Base-by-base conservation (phyloP, 192 early-diverging fungal genomes). In the Coemansia sp. region DNA sequence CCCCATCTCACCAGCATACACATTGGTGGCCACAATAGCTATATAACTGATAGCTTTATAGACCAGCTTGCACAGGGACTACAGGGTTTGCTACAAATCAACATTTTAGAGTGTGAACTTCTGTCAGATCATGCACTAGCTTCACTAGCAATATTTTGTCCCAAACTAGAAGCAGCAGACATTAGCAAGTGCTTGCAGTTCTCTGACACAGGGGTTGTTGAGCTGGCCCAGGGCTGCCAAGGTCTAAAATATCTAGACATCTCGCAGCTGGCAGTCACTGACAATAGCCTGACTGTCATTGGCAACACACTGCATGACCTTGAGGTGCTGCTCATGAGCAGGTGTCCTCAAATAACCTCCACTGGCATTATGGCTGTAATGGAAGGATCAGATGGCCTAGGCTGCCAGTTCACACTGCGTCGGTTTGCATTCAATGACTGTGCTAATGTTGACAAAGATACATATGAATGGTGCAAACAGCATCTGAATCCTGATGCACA, bases 381-480 rank as follows among this genome's bases (percentile, higher is more conserved):
- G 21, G 59, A 58, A 2, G 62, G 61, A 10, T 48, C 66, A 3
- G 59, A 62, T 35, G 70, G 66, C 9, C 63, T 69, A 21, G 71
- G 76, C 14, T 79, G 76, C 55, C 5, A 57, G 66, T 60, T 65
- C 41, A 78, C 70, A 8, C 66, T 78, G 25, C 56, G 22, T 1
- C 35, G 62, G 8, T 29, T 78, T 14, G 69, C 70, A 48, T 66
- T 78, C 54, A 47, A 50, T 19, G 57, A 62, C 27, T 69, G 70
- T 23, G 9, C 32, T 7, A 53, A 45, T 0, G 45, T 62, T 29
- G 17, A 23, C 0, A 54, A 49, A 49, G 51, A 53, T 11, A 25
- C 47, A 9, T 59, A 59, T 17, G 66, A 72, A n/a, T 78, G 76
- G 76, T 78, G 76, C 66, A 60, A 50, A 41, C 43, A 22, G 50